Percentiles rank a stretch among this genome's conserved stretches.
Conservation (phyloP, 1,139 yeast genomes). For the Geotrichum fermentans region DNA sequence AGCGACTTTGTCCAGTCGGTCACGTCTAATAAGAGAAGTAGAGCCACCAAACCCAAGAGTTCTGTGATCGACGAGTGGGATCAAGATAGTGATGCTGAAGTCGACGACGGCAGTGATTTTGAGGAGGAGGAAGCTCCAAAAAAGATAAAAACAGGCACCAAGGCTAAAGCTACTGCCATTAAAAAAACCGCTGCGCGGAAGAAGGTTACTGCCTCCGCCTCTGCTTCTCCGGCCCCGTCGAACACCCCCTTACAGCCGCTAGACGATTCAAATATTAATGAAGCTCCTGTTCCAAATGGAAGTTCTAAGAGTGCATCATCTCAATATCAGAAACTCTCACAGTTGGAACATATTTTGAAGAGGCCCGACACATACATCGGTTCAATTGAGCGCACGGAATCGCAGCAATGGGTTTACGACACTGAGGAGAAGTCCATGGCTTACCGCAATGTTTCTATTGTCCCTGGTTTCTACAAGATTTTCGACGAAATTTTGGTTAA, state of each 20-base stretch:
- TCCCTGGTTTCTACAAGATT: slow-evolving; percentile 93
- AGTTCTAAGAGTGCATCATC: slow-evolving; percentile 53
- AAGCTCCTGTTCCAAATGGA: not conserved
- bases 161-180: slow-evolving; percentile 1
- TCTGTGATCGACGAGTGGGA: slow-evolving; percentile 9
- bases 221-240: slow-evolving; percentile 4
- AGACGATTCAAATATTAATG: slow-evolving; percentile 14
- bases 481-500: slow-evolving; percentile 96
- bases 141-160: slow-evolving; percentile 18
- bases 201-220: slow-evolving; percentile 4
- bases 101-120: slow-evolving; percentile 25
- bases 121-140: slow-evolving; percentile 18
- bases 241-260: slow-evolving; percentile 11
- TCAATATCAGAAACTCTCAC: slow-evolving; percentile 89
- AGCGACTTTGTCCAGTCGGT: slow-evolving; percentile 13
- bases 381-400: slow-evolving; percentile 76
- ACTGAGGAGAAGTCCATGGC: slow-evolving; percentile 67
- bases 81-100: slow-evolving; percentile 10
- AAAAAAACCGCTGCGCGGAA: slow-evolving; percentile 17
- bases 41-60: slow-evolving; percentile 8
- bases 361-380: slow-evolving; percentile 99
- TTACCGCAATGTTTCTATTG: slow-evolving; percentile 60
- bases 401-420: slow-evolving; percentile 83
- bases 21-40: slow-evolving; percentile 12
- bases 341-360: slow-evolving; percentile 89